Conservation (phyloP, 257 asterid species). For the Solanum pennellii region DNA sequence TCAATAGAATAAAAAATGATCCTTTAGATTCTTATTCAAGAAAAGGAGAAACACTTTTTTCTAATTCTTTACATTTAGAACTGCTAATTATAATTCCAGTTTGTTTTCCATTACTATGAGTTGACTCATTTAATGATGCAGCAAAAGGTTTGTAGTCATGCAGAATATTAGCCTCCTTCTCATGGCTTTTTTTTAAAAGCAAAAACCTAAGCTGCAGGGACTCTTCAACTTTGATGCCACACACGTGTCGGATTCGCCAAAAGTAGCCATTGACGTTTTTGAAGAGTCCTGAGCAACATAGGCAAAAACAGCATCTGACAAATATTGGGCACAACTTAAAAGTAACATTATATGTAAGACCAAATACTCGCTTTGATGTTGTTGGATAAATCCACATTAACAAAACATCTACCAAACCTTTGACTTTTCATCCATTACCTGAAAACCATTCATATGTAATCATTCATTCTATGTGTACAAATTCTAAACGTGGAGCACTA, state of each 20-base stretch:
- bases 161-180: not conserved
- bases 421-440: not conserved
- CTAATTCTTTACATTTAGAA: not conserved
- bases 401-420: not conserved
- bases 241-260: not conserved
- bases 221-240: not conserved
- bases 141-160: not conserved
- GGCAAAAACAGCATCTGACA: not conserved
- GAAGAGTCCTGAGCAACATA: not conserved
- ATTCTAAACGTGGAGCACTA: not conserved
- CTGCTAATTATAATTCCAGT: not conserved
- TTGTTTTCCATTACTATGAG: not conserved
- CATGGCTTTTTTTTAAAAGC: not conserved
- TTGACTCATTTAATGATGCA: not conserved
- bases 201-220: not conserved
- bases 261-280: not conserved
- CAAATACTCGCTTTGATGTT: not conserved
- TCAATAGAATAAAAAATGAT: not conserved
- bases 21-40: not conserved
- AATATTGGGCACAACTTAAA: not conserved
- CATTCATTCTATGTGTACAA: not conserved
- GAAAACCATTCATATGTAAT: not conserved
- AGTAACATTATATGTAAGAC: not conserved
- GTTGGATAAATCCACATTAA: not conserved
- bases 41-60: not conserved